Conservation (phyloP, 805 yeast genomes). For the Schwanniomyces yamadae region DNA sequence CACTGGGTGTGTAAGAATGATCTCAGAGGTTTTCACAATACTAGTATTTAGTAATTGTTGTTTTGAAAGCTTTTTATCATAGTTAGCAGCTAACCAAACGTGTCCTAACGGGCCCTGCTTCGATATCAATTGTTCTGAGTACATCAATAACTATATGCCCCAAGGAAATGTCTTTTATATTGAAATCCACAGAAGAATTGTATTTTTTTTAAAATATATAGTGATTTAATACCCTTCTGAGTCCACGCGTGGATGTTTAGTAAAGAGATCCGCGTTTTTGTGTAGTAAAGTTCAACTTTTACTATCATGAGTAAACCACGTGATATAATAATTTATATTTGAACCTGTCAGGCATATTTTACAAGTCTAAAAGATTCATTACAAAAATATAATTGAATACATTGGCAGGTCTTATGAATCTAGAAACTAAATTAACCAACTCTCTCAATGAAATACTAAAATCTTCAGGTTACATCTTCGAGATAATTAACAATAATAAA, state of each 20-base stretch:
- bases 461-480: slow-evolving; percentile 44
- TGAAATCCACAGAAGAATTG: no score
- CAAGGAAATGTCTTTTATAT: not conserved
- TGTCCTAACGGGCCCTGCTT: slow-evolving; percentile 84
- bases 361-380: not conserved
- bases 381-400: not conserved
- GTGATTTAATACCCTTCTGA: no score
- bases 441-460: slow-evolving; percentile 42
- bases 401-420: slow-evolving; percentile 25
- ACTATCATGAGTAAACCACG: not conserved
- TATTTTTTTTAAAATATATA: no score
- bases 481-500: slow-evolving; percentile 39
- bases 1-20: slow-evolving; percentile 57
- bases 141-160: not conserved
- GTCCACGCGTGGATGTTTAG: not conserved
- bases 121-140: slow-evolving; percentile 51
- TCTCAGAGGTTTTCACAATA: slow-evolving; percentile 51
- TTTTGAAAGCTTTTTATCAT: slow-evolving; percentile 74
- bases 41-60: slow-evolving; percentile 71
- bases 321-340: not conserved
- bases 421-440: slow-evolving; percentile 38
- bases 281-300: no score
- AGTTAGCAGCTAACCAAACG: slow-evolving; percentile 90
- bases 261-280: slow-evolving; percentile 7
- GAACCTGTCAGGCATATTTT: no score